Conservation (phyloP, 2,329 filamentous ascomycete genomes). For the Penicillium sp. region DNA sequence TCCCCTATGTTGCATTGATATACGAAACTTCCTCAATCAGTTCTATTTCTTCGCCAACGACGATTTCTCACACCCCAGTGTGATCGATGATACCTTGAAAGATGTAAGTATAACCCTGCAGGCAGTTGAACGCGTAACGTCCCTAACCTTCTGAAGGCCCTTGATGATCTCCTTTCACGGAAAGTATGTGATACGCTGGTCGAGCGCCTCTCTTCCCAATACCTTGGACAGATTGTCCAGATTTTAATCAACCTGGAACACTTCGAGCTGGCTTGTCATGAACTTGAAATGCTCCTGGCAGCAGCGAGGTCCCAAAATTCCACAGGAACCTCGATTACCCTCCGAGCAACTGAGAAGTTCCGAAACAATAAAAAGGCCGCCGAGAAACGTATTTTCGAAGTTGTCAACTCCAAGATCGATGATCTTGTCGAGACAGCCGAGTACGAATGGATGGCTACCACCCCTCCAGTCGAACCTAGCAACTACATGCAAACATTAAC, state of each 20-base stretch:
- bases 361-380: slow-evolving; percentile 90
- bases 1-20: slow-evolving; percentile 95
- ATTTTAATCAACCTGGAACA: slow-evolving; percentile 97
- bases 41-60: slow-evolving; percentile 98
- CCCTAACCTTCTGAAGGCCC: slow-evolving; percentile 58
- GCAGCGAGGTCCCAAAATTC: slow-evolving; percentile 81
- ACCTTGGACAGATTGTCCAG: slow-evolving; percentile 96
- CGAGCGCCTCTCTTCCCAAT: slow-evolving; percentile 86
- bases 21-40: slow-evolving; percentile 95
- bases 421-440: slow-evolving; percentile 96
- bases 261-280: slow-evolving; percentile 89
- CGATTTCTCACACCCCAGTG: slow-evolving; percentile 85
- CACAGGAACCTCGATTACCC: slow-evolving; percentile 74
- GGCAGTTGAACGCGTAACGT: not conserved
- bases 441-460: slow-evolving; percentile 80
- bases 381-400: slow-evolving; percentile 96
- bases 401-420: slow-evolving; percentile 98
- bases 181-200: slow-evolving; percentile 92
- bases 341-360: slow-evolving; percentile 86
- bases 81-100: slow-evolving; percentile 89
- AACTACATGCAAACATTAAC: slow-evolving; percentile 97
- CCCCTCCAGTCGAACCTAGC: slow-evolving; percentile 72
- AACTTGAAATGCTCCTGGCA: slow-evolving; percentile 84
- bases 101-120: slow-evolving; percentile 59
- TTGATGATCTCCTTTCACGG: slow-evolving; percentile 92